Percentiles rank a stretch among this genome's conserved stretches.
phyloP scores from a whole-genome alignment of 257 asterid genomes.

The Nicotiana tabacum region DNA sequence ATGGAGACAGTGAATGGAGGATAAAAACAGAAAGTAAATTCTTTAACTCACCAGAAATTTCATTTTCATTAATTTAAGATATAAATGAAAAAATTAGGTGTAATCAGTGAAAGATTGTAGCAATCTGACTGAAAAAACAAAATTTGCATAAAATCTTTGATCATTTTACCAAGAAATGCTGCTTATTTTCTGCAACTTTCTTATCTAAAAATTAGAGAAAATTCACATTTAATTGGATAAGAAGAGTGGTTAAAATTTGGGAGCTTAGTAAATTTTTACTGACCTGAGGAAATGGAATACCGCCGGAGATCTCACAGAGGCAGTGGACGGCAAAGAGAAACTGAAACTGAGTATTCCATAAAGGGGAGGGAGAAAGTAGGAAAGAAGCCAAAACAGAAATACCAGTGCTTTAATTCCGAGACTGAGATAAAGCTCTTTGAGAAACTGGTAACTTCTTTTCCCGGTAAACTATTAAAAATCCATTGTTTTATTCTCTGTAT shows the following conservation, averaged over 20 bases:
- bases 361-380: slow-evolving; percentile 10
- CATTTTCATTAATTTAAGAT: not conserved
- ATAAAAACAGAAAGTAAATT: not conserved
- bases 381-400: slow-evolving; percentile 8
- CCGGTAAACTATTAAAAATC: slow-evolving; percentile 7
- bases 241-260: not conserved
- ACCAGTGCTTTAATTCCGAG: not conserved
- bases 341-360: not conserved
- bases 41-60: not conserved
- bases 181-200: not conserved
- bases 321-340: not conserved
- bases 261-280: not conserved
- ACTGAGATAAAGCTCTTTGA: not conserved
- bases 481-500: not conserved
- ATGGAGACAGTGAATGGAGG: not conserved
- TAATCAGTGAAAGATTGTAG: slow-evolving; percentile 2
- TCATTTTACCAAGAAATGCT: not conserved
- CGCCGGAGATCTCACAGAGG: slow-evolving; percentile 17
- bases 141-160: not conserved
- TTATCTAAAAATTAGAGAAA: not conserved
- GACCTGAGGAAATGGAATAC: slow-evolving; percentile 8
- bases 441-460: slow-evolving; percentile 4
- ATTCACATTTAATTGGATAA: not conserved
- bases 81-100: not conserved
- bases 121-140: not conserved